Conservation (phyloP, 2,329 filamentous ascomycete genomes). For the Cordyceps pruinosa region DNA sequence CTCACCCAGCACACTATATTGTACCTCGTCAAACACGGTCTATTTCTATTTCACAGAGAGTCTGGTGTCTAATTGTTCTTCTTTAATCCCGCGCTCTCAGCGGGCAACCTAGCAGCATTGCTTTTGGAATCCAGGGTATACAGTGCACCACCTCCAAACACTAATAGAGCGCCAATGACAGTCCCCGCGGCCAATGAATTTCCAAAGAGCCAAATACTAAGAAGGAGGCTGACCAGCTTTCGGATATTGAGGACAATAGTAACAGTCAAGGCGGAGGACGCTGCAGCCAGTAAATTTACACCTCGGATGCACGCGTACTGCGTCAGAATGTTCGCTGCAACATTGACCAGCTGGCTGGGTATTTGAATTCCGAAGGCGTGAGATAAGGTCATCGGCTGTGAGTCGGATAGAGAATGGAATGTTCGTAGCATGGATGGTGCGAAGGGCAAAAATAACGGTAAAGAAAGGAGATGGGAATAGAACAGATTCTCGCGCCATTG, state of each 20-base stretch:
- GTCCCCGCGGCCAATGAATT: slow-evolving; percentile 74
- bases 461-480: slow-evolving; percentile 73
- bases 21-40: neutral
- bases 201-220: slow-evolving; percentile 93
- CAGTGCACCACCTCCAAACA: slow-evolving; percentile 84
- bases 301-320: slow-evolving; percentile 94
- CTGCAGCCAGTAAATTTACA: slow-evolving; percentile 86
- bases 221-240: slow-evolving; percentile 81
- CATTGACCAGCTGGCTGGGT: slow-evolving; percentile 64
- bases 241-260: slow-evolving; percentile 94
- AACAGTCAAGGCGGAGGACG: slow-evolving; percentile 85
- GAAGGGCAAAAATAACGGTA: slow-evolving; percentile 71
- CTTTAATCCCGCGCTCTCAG: neutral
- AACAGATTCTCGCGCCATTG: slow-evolving; percentile 96
- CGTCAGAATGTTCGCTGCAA: slow-evolving; percentile 73
- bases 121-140: slow-evolving; percentile 67
- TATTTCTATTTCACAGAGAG: neutral
- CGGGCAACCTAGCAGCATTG: slow-evolving; percentile 13
- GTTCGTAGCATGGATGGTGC: slow-evolving; percentile 57
- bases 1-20: no score
- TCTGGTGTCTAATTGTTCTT: neutral
- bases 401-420: slow-evolving; percentile 55
- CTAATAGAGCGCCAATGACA: slow-evolving; percentile 70
- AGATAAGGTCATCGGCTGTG: slow-evolving; percentile 44
- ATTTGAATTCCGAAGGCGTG: slow-evolving; percentile 23